These are phyloP conservation scores for Candida hispaniensis DNA, from an alignment of 805 yeast genomes.

Conservation along the genomic window DNA sequence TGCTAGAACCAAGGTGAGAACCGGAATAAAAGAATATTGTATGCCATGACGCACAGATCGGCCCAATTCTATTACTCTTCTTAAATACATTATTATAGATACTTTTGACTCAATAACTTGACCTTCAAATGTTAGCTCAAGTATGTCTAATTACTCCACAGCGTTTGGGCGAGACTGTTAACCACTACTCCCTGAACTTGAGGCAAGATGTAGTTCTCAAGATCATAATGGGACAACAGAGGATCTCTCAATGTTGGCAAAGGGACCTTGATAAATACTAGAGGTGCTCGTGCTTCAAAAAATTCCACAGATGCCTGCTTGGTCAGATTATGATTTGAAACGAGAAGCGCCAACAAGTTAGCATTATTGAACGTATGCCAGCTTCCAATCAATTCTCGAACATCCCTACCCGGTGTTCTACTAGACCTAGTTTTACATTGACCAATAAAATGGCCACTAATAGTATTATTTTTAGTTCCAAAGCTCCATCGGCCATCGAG, in stretches of 20 bases:
- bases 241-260: slow-evolving; percentile 10
- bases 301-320: slow-evolving; percentile 8
- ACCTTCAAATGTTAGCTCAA: too few species aligned
- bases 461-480: slow-evolving; percentile 1
- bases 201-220: slow-evolving; percentile 8
- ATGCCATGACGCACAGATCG: too few species aligned
- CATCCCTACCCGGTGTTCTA: slow-evolving; percentile 10
- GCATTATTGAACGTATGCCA: slow-evolving; percentile 12
- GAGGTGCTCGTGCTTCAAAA: slow-evolving; percentile 3
- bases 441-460: slow-evolving; percentile 7
- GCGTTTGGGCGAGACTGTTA: too few species aligned
- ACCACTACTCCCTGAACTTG: slow-evolving; percentile 7
- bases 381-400: slow-evolving; percentile 7
- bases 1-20: too few species aligned
- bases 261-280: slow-evolving; percentile 7
- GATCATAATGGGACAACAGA: slow-evolving; percentile 5
- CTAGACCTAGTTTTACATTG: slow-evolving; percentile 9
- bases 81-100: too few species aligned
- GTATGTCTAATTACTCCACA: too few species aligned
- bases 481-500: slow-evolving; percentile 10
- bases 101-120: too few species aligned
- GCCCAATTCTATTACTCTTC: too few species aligned
- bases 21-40: too few species aligned
- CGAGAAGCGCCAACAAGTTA: slow-evolving; percentile 5
- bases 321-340: slow-evolving; percentile 6